Percentiles rank a stretch among this genome's conserved stretches.
Evolutionary conservation across 441 rosid species (phyloP).

Genomic region (Dalechampia spathulata): DNA sequence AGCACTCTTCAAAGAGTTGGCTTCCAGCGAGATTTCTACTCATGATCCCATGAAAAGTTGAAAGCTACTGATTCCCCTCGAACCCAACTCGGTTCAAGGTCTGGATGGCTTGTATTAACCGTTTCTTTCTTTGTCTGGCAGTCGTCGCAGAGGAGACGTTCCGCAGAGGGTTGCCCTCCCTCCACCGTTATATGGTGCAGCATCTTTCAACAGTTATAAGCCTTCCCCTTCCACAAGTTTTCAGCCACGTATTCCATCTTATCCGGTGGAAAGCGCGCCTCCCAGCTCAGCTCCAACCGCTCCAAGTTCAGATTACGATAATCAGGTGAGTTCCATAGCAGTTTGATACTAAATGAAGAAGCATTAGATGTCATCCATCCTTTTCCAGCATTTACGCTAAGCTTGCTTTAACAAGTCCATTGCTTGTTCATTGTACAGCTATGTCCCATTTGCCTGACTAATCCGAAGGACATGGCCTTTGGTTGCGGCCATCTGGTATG

Average conservation of each 20-base stretch:
- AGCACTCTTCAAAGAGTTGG: too few relatives aligned
- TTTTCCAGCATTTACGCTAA: too few relatives aligned
- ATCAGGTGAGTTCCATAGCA: constrained; percentile 38
- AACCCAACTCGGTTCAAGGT: too few relatives aligned
- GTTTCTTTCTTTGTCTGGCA: constrained; percentile 14
- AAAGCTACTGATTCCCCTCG: too few relatives aligned
- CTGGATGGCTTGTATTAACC: neutral
- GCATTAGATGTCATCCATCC: too few relatives aligned
- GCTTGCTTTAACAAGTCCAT: too few relatives aligned
- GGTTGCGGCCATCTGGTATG: constrained; percentile 92
- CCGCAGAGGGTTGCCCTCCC: constrained; percentile 70
- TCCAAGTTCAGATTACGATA: constrained; percentile 32
- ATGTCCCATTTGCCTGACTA: constrained; percentile 66
- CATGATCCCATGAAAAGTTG: too few relatives aligned
- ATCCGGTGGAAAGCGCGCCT: constrained; percentile 31
- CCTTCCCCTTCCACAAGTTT: constrained; percentile 34
- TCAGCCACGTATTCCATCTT: constrained; percentile 33
- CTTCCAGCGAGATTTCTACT: too few relatives aligned
- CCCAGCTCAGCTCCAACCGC: constrained; percentile 42
- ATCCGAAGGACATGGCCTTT: constrained; percentile 73
- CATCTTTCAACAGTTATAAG: constrained; percentile 41
- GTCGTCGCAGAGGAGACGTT: constrained; percentile 39
- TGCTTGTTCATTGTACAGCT: constrained; percentile 25
- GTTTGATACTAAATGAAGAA: too few relatives aligned
- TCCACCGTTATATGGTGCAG: constrained; percentile 57